Conservation (phyloP, 495 filamentous ascomycete species). For the Thermochaetoides thermophila region DNA sequence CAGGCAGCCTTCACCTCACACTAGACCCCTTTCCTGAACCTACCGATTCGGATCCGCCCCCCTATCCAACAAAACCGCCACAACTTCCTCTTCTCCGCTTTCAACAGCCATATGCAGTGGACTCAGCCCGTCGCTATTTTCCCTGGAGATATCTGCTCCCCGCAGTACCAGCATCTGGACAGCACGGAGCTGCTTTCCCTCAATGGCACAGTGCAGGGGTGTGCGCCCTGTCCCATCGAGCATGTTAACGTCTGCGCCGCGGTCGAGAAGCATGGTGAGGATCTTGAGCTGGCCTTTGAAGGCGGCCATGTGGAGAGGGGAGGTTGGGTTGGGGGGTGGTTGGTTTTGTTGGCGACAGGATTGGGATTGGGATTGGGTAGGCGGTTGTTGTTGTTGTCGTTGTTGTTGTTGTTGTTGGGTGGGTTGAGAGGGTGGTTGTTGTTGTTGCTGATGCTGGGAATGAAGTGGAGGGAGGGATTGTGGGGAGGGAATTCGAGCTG, state of each 20-base stretch:
- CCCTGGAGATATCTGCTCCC: constrained; percentile 10
- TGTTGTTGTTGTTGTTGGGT: no score
- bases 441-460: neutral
- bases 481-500: no score
- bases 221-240: constrained; percentile 18
- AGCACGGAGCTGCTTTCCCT: constrained; percentile 11
- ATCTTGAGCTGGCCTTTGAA: constrained; percentile 18
- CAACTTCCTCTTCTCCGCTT: constrained; percentile 17
- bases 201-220: constrained; percentile 16
- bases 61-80: constrained; percentile 14
- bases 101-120: constrained; percentile 13
- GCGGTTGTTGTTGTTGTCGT: neutral
- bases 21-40: no score
- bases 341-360: no score
- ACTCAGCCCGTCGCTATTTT: constrained; percentile 11
- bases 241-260: constrained; percentile 17
- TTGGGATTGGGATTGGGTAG: neutral
- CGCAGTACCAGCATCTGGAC: constrained; percentile 10
- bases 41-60: constrained; percentile 18
- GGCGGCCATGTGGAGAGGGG: constrained; percentile 17
- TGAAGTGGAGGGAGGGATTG: constrained; percentile 7
- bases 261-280: constrained; percentile 17
- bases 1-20: constrained; percentile 4
- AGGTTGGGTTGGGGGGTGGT: constrained; percentile 5
- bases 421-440: neutral